These are phyloP conservation scores for Haematococcus sp. DNA, from an alignment of 139 green algal species.

Conservation along the genomic window DNA sequence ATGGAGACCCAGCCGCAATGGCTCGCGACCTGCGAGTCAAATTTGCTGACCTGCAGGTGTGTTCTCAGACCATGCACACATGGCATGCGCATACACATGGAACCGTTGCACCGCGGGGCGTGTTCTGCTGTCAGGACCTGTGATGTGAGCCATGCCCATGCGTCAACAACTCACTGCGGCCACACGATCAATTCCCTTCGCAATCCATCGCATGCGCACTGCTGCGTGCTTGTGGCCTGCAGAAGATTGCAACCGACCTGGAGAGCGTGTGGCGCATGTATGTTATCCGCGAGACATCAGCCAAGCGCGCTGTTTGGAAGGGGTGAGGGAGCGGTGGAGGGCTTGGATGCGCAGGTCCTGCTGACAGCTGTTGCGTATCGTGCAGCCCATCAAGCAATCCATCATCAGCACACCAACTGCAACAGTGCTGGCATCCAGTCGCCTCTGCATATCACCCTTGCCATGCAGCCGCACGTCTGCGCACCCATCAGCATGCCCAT, in stretches of 20 bases:
- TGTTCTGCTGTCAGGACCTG: not conserved
- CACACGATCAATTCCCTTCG: not conserved
- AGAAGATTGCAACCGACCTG: conserved; percentile 69
- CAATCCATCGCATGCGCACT: not conserved
- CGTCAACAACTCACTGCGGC: not conserved
- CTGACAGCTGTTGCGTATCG: too few species aligned
- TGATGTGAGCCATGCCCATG: not conserved
- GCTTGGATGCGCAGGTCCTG: too few species aligned
- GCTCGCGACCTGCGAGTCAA: conserved; percentile 53
- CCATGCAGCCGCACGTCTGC: too few species aligned
- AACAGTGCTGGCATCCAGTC: not conserved
- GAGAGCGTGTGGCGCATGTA: conserved; percentile 86
- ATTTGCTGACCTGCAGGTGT: conserved; percentile 56
- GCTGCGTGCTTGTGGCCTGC: conserved; percentile 16
- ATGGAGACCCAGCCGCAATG: conserved; percentile 28
- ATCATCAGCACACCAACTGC: not conserved
- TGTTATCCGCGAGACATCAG: conserved; percentile 52
- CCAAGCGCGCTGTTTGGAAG: conserved; percentile 75
- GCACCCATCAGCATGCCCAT: too few species aligned
- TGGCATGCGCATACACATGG: not conserved
- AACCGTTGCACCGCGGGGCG: not conserved
- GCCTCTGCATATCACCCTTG: too few species aligned
- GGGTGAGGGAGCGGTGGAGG: conserved; percentile 20
- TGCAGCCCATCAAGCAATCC: not conserved
- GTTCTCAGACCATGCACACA: not conserved